phyloP scores from a whole-genome alignment of 2,329 filamentous ascomycete species.

The Cladobotryum protrusum region DNA sequence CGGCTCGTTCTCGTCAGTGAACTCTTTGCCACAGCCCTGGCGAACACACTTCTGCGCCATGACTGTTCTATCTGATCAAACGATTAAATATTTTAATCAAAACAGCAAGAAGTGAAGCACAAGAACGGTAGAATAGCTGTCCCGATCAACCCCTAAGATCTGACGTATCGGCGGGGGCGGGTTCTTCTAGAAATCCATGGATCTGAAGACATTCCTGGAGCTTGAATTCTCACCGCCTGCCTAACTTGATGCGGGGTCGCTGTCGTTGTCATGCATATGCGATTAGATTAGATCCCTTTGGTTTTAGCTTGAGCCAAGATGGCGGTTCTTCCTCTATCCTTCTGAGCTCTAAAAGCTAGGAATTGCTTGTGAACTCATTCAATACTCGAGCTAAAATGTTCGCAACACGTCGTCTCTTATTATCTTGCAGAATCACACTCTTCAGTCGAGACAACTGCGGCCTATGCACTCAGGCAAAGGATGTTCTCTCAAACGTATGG shows the following conservation, averaged over 20 bases:
- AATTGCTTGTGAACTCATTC: not conserved
- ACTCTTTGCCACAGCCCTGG: slow-evolving; percentile 88
- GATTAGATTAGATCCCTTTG: not conserved
- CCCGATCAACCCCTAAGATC: not conserved
- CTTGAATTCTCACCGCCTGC: slow-evolving; percentile 29
- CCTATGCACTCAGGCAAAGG: slow-evolving; percentile 63
- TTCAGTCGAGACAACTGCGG: slow-evolving; percentile 69
- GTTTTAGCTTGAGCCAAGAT: not conserved
- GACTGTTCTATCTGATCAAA: slow-evolving; percentile 4
- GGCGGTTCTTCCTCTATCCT: not conserved
- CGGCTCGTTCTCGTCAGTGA: slow-evolving; percentile 72
- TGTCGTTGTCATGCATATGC: not conserved
- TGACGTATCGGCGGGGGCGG: slow-evolving; percentile 23
- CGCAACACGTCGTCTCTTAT: slow-evolving; percentile 42
- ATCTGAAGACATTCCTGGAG: slow-evolving; percentile 21
- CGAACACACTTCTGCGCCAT: slow-evolving; percentile 90
- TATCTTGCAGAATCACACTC: slow-evolving; percentile 59
- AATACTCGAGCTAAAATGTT: slow-evolving; percentile 38
- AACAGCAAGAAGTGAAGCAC: too few species aligned
- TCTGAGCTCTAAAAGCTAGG: not conserved
- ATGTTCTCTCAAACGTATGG: slow-evolving; percentile 62
- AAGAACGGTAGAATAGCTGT: too few species aligned
- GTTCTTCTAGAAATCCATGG: slow-evolving; percentile 34
- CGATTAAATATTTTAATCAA: not conserved
- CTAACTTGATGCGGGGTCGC: slow-evolving; percentile 26